These are phyloP conservation scores for Leptomonas pyrrhocoris DNA, from an alignment of 208 protist species.

Conservation along the genomic window DNA sequence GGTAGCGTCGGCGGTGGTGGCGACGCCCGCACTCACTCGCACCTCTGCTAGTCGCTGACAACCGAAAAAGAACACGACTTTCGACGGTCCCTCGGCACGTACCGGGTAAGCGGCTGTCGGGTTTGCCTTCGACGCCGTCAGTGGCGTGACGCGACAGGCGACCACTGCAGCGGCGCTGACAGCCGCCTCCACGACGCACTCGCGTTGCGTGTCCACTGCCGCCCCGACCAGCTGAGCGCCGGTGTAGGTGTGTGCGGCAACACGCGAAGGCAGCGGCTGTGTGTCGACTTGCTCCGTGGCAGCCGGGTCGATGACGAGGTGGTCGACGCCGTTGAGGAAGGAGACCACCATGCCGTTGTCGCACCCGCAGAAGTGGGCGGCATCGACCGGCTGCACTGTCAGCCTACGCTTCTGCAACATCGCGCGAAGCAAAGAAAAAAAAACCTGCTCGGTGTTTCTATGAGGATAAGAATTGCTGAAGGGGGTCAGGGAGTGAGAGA, in stretches of 20 bases:
- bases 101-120: constrained; percentile 10
- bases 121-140: constrained; percentile 22
- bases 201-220: constrained; percentile 21
- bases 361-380: constrained; percentile 22
- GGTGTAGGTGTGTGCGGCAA: constrained; percentile 37
- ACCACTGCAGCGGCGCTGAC: constrained; percentile 33
- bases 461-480: not conserved
- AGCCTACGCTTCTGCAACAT: constrained; percentile 31
- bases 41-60: constrained; percentile 55
- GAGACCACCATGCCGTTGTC: constrained; percentile 41
- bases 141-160: constrained; percentile 42
- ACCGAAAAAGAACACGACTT: constrained; percentile 58
- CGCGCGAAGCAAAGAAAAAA: not conserved
- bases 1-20: not conserved
- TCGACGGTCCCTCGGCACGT: constrained; percentile 7
- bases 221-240: constrained; percentile 36
- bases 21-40: constrained; percentile 24
- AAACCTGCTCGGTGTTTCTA: not conserved
- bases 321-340: constrained; percentile 42
- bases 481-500: too few species aligned
- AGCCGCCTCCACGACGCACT: constrained; percentile 35
- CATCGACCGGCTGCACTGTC: constrained; percentile 32
- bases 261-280: constrained; percentile 31
- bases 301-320: constrained; percentile 27
- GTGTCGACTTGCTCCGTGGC: constrained; percentile 27